Conservation (phyloP, 306 rosid species). For the Vicia sativa region DNA sequence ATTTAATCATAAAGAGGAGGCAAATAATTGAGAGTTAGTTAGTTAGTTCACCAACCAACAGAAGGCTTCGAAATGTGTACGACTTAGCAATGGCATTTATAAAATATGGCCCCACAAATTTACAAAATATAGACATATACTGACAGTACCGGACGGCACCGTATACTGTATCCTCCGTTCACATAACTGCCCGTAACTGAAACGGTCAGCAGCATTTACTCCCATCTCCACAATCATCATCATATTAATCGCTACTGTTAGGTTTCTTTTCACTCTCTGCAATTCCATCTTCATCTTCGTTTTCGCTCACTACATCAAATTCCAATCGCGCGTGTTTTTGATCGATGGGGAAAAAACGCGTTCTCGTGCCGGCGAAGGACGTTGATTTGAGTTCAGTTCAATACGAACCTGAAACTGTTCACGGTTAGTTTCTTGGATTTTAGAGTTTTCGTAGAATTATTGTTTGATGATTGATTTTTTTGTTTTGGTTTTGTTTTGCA, state of each 20-base stretch:
- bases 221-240: neutral
- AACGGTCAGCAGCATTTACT: neutral
- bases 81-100: no score
- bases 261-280: neutral
- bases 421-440: conserved; percentile 46
- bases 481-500: conserved; percentile 42
- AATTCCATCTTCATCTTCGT: neutral
- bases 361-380: conserved; percentile 63
- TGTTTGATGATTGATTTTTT: neutral
- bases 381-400: conserved; percentile 67
- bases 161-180: neutral
- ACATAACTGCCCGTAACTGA: neutral
- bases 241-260: neutral
- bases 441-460: neutral
- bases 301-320: neutral
- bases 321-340: conserved; percentile 3
- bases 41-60: neutral
- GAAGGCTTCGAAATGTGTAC: neutral
- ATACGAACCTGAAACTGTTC: conserved; percentile 53
- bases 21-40: neutral
- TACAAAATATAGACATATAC: neutral
- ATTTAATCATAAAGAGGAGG: no score
- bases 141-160: neutral
- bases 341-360: conserved; percentile 71
- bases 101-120: neutral